These are phyloP conservation scores for Balakata baccata DNA, from an alignment of 345 rosid genomes.

Conservation along the genomic window DNA sequence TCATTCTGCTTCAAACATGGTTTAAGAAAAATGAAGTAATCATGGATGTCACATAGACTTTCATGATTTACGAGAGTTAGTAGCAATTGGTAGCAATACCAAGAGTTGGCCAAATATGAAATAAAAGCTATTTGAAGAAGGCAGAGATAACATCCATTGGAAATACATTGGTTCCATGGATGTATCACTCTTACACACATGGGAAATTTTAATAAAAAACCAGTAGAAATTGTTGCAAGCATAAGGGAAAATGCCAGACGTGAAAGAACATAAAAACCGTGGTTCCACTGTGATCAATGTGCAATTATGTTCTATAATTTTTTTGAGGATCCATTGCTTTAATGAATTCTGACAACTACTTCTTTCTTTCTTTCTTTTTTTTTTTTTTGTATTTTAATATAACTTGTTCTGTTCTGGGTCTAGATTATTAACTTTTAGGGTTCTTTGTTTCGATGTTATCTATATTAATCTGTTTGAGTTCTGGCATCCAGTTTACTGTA, in stretches of 20 bases:
- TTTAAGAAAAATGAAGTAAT: background rate
- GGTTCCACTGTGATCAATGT: background rate
- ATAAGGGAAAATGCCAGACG: background rate
- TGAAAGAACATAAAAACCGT: background rate
- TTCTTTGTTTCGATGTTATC: background rate
- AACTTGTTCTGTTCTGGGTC: background rate
- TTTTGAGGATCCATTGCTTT: background rate
- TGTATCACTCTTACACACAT: background rate
- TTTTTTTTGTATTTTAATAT: background rate
- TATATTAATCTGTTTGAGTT: constrained; percentile 8
- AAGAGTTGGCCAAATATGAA: background rate
- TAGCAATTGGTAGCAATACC: background rate
- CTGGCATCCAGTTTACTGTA: constrained; percentile 13
- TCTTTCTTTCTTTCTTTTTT: background rate
- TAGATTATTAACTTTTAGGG: background rate
- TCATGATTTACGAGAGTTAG: background rate
- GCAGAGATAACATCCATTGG: background rate
- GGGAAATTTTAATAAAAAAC: too few species aligned
- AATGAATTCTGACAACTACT: background rate
- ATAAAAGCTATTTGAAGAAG: background rate
- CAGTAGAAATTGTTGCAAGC: background rate
- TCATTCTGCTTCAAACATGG: background rate
- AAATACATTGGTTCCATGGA: background rate
- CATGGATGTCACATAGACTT: background rate
- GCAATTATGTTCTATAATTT: background rate